Percentiles rank a stretch among this genome's conserved stretches.
These are phyloP conservation scores for Saccharomyces hybrid DNA, from an alignment of 1,139 yeast species.

Conservation along the genomic window DNA sequence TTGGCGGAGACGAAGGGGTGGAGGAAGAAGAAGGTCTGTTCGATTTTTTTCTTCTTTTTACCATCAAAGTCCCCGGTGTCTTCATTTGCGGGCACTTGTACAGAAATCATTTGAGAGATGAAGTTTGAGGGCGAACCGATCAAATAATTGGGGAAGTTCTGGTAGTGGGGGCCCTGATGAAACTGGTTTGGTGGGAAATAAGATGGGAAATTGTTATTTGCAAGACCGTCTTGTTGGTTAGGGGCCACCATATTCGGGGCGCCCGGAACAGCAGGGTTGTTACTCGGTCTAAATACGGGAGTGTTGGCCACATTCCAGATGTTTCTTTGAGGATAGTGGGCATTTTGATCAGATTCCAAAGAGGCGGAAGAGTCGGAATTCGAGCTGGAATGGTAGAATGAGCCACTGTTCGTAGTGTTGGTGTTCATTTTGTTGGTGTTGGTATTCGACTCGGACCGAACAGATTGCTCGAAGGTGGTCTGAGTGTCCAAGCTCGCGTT, in stretches of 20 bases:
- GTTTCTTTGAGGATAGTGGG: conserved; percentile 9
- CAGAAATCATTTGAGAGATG: background rate
- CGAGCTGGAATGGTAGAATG: background rate
- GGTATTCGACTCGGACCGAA: background rate
- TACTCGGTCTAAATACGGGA: conserved; percentile 20
- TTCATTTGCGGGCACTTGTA: background rate
- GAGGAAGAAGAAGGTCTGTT: background rate
- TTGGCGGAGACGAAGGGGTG: background rate
- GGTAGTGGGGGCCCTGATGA: conserved; percentile 5
- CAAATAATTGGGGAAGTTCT: background rate
- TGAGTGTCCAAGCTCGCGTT: conserved; percentile 5
- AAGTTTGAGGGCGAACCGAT: background rate
- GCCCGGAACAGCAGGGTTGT: conserved; percentile 7
- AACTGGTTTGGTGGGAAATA: conserved; percentile 1
- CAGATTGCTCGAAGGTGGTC: conserved; percentile 5
- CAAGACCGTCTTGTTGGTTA: background rate
- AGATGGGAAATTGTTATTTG: conserved; percentile 3
- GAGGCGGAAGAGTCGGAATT: background rate
- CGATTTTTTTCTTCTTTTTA: background rate
- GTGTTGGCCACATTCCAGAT: conserved; percentile 27
- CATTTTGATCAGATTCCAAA: background rate
- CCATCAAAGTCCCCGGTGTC: background rate
- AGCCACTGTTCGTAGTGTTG: background rate
- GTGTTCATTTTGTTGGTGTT: background rate
- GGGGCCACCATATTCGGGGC: background rate